These are phyloP conservation scores for Tolypocladium pustulatum DNA, from an alignment of 2,329 filamentous ascomycete species.

Conservation along the genomic window DNA sequence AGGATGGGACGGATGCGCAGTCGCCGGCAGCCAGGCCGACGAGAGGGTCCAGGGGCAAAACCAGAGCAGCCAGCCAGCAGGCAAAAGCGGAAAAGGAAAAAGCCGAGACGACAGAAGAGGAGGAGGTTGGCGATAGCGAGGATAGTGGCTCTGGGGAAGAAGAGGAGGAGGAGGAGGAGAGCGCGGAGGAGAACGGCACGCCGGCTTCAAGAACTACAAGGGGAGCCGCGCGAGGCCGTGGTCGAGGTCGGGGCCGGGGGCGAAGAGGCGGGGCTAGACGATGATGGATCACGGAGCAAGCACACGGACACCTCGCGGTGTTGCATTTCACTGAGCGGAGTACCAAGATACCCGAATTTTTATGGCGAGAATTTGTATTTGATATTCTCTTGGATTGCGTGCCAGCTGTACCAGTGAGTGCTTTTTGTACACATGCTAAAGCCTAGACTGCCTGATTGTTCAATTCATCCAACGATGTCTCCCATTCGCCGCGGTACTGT, in stretches of 20 bases:
- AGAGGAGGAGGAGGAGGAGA: slow-evolving; percentile 24
- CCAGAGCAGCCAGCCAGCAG: slow-evolving; percentile 29
- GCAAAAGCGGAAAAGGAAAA: slow-evolving; percentile 18
- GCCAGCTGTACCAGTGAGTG: neutral
- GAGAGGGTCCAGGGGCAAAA: slow-evolving; percentile 31
- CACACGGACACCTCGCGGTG: slow-evolving; percentile 4
- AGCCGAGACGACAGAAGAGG: slow-evolving; percentile 21
- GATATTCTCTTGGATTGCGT: neutral
- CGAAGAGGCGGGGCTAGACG: slow-evolving; percentile 16
- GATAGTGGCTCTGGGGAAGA: slow-evolving; percentile 21
- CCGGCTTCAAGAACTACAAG: slow-evolving; percentile 26
- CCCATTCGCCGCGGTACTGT: slow-evolving; percentile 32
- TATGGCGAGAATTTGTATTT: neutral
- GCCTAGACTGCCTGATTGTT: neutral
- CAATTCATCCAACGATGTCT: slow-evolving; percentile 14
- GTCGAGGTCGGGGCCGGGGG: slow-evolving; percentile 20
- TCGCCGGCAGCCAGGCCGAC: slow-evolving; percentile 26
- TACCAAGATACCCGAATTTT: neutral
- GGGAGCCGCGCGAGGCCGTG: slow-evolving; percentile 23
- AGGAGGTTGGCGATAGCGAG: slow-evolving; percentile 26
- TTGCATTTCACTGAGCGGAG: neutral
- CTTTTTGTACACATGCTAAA: neutral
- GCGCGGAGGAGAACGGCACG: slow-evolving; percentile 24
- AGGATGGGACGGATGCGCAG: slow-evolving; percentile 30
- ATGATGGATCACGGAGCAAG: slow-evolving; percentile 3